Base-by-base conservation (phyloP, 1,139 yeast species). In the Hyphopichia khmerensis region DNA sequence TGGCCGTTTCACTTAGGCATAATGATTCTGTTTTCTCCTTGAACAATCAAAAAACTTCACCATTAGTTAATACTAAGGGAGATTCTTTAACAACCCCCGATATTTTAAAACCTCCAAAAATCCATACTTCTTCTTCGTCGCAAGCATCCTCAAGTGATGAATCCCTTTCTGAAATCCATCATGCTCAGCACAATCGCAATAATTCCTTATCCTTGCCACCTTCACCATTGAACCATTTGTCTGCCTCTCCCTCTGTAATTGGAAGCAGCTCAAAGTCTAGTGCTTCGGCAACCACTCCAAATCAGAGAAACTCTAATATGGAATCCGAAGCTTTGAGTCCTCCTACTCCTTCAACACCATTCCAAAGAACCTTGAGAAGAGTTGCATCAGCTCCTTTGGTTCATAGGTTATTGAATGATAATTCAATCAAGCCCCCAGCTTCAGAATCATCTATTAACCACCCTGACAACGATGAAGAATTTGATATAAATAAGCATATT, bases 361-460 rank as follows among this genome's bases (percentile, higher is more conserved):
- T 80, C 53, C 84, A 74, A 42, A 67, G 77, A 42, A 80, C 80
- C 4, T 67, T 87, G 24, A 69, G 93, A 47, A 70, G 95, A 43
- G 95, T 86, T 2, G 91, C 95, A 0, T 87, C 95, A 0, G 95
- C 95, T 0, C 95, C 95, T 2, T 68, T 85, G 42, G 86, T 73
- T 3, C 68, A 69, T 45, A 52, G 72, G 15, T 48, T 71, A 18
- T 55, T 69, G 31, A 63, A 52, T 41, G 75, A 71, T 10, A 21
- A 30, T 47, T 17, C 29, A 18, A 9, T 24, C 14, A 45, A 41
- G 15, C 48, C 31, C 14, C 42, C 43, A 14, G 39, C 41, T n/a
- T n/a, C 26, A 4, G 36, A 33, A 21, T 33, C 27, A 13, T 18
- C 26, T 3, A 16, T 14, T 10, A 10, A 19, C 17, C 23, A 34